Percentiles rank a stretch among this genome's conserved stretches.
Conservation (phyloP, 2,329 filamentous ascomycete species). For the Exophiala bonariae region DNA sequence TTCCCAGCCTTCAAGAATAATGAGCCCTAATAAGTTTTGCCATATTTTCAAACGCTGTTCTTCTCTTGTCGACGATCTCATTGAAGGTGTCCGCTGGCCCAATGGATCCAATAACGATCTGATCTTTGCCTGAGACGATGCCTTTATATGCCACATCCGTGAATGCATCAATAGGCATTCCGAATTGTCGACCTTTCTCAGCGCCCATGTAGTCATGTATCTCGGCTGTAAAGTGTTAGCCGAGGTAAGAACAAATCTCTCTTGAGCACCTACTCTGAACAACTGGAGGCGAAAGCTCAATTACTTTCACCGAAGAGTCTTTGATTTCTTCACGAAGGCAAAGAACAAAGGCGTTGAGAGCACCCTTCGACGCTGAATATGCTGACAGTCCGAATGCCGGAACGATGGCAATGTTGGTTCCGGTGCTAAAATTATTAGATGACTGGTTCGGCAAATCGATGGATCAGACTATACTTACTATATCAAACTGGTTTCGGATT, state of each 20-base stretch:
- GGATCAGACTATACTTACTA: no score
- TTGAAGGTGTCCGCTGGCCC: conserved; percentile 30
- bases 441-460: not conserved
- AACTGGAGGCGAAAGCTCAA: conserved; percentile 50
- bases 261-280: conserved; percentile 37
- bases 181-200: conserved; percentile 43
- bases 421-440: conserved; percentile 31
- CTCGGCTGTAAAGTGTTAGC: conserved; percentile 40
- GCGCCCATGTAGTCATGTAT: conserved; percentile 51
- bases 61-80: conserved; percentile 35
- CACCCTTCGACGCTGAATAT: conserved; percentile 57
- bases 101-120: conserved; percentile 39
- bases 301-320: conserved; percentile 38
- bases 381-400: conserved; percentile 49
- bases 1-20: no score
- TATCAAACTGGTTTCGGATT: conserved; percentile 31
- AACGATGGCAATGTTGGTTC: conserved; percentile 48
- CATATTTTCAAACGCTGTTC: conserved; percentile 17
- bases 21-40: conserved; percentile 2
- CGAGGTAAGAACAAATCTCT: not conserved
- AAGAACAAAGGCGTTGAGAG: conserved; percentile 50
- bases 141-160: conserved; percentile 47
- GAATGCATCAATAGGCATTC: conserved; percentile 51
- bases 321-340: conserved; percentile 46
- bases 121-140: conserved; percentile 42